These are phyloP conservation scores for Suillus hirtellus DNA, from an alignment of 768 basidiomycete genomes.

Conservation along the genomic window DNA sequence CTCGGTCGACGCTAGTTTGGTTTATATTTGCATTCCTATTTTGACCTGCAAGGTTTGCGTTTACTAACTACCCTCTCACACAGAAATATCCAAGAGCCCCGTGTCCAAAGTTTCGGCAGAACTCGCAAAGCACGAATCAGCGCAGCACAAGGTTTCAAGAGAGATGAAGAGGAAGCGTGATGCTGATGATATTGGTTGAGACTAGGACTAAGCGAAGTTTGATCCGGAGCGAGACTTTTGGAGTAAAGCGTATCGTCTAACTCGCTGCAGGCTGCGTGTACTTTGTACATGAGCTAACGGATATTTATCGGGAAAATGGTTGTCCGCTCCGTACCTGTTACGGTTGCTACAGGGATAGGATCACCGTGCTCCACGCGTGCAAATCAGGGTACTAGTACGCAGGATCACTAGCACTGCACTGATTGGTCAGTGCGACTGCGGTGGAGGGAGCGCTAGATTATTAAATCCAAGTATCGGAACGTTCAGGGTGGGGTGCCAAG, in stretches of 20 bases:
- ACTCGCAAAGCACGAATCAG: conserved; percentile 87
- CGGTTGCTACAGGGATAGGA: not conserved
- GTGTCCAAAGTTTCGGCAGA: conserved; percentile 88
- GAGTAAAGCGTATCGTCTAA: too few relatives aligned
- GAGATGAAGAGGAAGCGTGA: conserved; percentile 97
- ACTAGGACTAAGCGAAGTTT: conserved; percentile 21
- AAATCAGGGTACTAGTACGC: too few relatives aligned
- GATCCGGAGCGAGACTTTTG: too few relatives aligned
- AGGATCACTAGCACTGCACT: too few relatives aligned
- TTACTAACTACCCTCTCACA: conserved; percentile 19
- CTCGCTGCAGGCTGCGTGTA: not conserved
- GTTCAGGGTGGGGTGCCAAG: too few relatives aligned
- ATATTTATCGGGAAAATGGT: not conserved
- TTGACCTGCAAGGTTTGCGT: not conserved
- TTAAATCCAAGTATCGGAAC: too few relatives aligned
- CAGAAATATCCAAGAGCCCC: conserved; percentile 93
- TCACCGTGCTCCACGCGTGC: too few relatives aligned
- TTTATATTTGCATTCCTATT: not conserved
- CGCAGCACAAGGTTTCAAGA: conserved; percentile 85
- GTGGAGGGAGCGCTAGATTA: too few relatives aligned
- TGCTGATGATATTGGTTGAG: conserved; percentile 63
- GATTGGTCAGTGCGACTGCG: too few relatives aligned
- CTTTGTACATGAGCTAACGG: not conserved
- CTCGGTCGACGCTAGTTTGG: not conserved
- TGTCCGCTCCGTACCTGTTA: not conserved